phyloP scores from a whole-genome alignment of 148 eudicot species.

The Pouteria glomerata region DNA sequence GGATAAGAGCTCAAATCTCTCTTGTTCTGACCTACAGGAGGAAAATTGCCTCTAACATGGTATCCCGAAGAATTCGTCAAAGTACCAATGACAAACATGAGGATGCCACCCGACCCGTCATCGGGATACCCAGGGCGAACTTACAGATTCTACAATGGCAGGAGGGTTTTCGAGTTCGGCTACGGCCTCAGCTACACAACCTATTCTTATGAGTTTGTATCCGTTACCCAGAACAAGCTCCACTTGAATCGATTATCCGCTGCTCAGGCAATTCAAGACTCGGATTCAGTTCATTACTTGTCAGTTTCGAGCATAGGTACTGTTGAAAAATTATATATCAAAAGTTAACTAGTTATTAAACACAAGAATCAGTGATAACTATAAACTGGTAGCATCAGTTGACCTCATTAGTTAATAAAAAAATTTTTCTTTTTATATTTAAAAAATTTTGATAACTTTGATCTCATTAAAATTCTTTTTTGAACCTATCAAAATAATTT shows the following conservation, averaged over 20 bases:
- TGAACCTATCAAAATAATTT: no score
- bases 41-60: slow-evolving; percentile 72
- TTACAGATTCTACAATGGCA: slow-evolving; percentile 60
- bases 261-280: slow-evolving; percentile 9
- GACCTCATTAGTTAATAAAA: no score
- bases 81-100: slow-evolving; percentile 83
- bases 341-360: no score
- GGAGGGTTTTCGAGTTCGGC: slow-evolving; percentile 57
- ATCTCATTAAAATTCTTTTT: no score
- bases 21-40: slow-evolving; percentile 41
- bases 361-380: no score
- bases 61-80: slow-evolving; percentile 55
- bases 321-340: no score
- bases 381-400: no score
- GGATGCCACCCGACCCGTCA: slow-evolving; percentile 62
- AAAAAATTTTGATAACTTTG: no score
- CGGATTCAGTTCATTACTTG: slow-evolving; percentile 17
- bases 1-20: no score
- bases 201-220: slow-evolving; percentile 42
- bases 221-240: slow-evolving; percentile 33
- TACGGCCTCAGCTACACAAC: slow-evolving; percentile 68
- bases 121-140: slow-evolving; percentile 68
- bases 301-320: slow-evolving; percentile 33
- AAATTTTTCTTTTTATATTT: no score
- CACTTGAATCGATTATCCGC: slow-evolving; percentile 24